Evolutionary conservation across 495 filamentous ascomycete species (phyloP), one percentile per base, ranked within the genome.

Genomic region (Alectoria sarmentosa): DNA sequence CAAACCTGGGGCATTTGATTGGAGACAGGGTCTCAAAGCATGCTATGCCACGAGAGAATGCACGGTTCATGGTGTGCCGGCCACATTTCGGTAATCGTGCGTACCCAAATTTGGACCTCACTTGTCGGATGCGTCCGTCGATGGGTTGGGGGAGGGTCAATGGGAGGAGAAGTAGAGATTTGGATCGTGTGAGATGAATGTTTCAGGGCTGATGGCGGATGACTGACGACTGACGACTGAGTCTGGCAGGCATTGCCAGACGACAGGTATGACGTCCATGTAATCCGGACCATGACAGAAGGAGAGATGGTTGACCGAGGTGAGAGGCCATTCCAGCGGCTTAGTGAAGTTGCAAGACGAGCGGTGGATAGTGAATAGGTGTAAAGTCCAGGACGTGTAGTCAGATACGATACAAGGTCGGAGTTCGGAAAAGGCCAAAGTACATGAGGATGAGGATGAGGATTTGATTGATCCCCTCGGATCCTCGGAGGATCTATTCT

Each of bases 401-500:
- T 63, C 61, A 57, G 61, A 63, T 57, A n/a, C 48, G 52, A 34
- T 34, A 21, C 13, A 28, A 62, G 3, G 3, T 54, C 11, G 44
- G 34, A n/a, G n/a, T n/a, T n/a, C n/a, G n/a, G n/a, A n/a, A n/a
- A n/a, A n/a, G n/a, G n/a, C n/a, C n/a, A n/a, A n/a, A n/a, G n/a
- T n/a, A n/a, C n/a, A n/a, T n/a, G n/a, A n/a, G n/a, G n/a, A n/a
- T n/a, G n/a, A n/a, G n/a, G n/a, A n/a, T n/a, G n/a, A n/a, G n/a
- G n/a, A n/a, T n/a, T n/a, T n/a, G n/a, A n/a, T n/a, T n/a, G n/a
- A n/a, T n/a, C n/a, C n/a, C n/a, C n/a, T n/a, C n/a, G n/a, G n/a
- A n/a, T n/a, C 17, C 5, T 39, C 28, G 30, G 11, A 46, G 30
- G 23, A n/a, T 63, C 61, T 63, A 63, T 63, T 63, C 41, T 63